Conservation (phyloP, 2,329 filamentous ascomycete genomes). For the Aschersonia sp. region DNA sequence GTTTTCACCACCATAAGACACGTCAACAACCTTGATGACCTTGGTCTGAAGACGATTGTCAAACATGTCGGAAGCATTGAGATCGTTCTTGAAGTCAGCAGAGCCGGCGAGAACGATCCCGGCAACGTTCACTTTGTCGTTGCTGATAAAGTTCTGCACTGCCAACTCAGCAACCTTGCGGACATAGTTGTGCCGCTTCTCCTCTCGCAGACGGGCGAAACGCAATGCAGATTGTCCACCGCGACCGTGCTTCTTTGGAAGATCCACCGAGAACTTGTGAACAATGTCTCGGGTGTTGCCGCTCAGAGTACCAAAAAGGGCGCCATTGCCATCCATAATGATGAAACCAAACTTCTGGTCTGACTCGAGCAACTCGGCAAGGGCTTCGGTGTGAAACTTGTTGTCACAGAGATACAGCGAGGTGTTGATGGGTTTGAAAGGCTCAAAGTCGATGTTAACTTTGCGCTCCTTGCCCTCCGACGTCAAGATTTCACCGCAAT, state of each 20-base stretch:
- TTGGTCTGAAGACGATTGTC: slow-evolving; percentile 82
- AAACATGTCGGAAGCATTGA: slow-evolving; percentile 96
- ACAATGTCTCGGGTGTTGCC: slow-evolving; percentile 94
- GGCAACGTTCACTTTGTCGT: slow-evolving; percentile 95
- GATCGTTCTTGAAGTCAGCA: slow-evolving; percentile 98
- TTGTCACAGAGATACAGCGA: slow-evolving; percentile 99
- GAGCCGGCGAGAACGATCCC: slow-evolving; percentile 92
- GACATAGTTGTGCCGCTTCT: slow-evolving; percentile 99
- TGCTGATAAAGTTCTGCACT: slow-evolving; percentile 97
- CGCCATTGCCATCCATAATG: slow-evolving; percentile 98
- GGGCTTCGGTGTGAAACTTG: slow-evolving; percentile 97
- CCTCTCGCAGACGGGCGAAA: slow-evolving; percentile 98
- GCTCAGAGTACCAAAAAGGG: slow-evolving; percentile 89
- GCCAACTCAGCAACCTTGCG: slow-evolving; percentile 96
- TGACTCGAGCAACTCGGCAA: slow-evolving; percentile 93
- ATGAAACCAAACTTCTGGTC: slow-evolving; percentile 99
- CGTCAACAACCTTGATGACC: slow-evolving; percentile 98
- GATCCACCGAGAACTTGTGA: slow-evolving; percentile 96
- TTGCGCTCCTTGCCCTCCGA: slow-evolving; percentile 97
- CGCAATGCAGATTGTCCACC: slow-evolving; percentile 98
- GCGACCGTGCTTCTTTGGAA: slow-evolving; percentile 99
- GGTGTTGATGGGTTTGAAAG: slow-evolving; percentile 99
- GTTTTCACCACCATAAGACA: slow-evolving; percentile 97
- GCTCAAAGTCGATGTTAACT: slow-evolving; percentile 99
- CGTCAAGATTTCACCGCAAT: slow-evolving; percentile 99